Evolutionary conservation across 2,329 filamentous ascomycete species (phyloP), one percentile per base, ranked within the genome.

Genomic region (Amphichorda felina): DNA sequence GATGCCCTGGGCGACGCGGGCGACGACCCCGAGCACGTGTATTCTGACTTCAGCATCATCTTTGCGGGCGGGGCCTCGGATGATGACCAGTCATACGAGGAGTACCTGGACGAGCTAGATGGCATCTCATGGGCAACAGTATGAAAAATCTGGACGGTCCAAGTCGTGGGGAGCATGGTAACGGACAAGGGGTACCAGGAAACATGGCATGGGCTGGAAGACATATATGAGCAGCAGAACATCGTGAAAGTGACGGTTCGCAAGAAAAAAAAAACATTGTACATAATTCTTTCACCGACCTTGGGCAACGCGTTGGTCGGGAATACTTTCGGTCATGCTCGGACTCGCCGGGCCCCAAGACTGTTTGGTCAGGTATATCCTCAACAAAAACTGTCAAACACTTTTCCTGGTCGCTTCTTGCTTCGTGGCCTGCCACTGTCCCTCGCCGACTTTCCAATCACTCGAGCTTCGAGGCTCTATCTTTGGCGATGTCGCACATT

Each of bases 401-500:
- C n/a, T n/a, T n/a, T n/a, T n/a, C n/a, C n/a, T n/a, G n/a, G n/a
- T n/a, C n/a, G n/a, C 16, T 17, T 19, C 9, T 31, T 31, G 10
- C 7, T 31, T 29, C 11, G 16, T 31, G n/a, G n/a, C n/a, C n/a
- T n/a, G n/a, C n/a, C n/a, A n/a, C n/a, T n/a, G n/a, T n/a, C n/a
- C 9, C 5, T 31, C 16, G 10, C 16, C 18, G 8, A 5, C 11
- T 18, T 31, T 8, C 16, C 5, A 17, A 13, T 18, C 18, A 31
- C 16, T 31, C 15, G 8, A 31, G 29, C 29, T 87, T 93, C 22
- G 58, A 55, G 1, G 80, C 84, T 33, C 88, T 72, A 50, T 94
- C 85, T 35, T 74, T 72, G 21, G 88, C 88, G 50, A 95, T 95
- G 48, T 87, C 82, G 50, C 85, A 86, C 84, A 95, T 94, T 28